Base-by-base conservation (phyloP, 768 basidiomycete species). In the Brasilioporus rufonigricans region DNA sequence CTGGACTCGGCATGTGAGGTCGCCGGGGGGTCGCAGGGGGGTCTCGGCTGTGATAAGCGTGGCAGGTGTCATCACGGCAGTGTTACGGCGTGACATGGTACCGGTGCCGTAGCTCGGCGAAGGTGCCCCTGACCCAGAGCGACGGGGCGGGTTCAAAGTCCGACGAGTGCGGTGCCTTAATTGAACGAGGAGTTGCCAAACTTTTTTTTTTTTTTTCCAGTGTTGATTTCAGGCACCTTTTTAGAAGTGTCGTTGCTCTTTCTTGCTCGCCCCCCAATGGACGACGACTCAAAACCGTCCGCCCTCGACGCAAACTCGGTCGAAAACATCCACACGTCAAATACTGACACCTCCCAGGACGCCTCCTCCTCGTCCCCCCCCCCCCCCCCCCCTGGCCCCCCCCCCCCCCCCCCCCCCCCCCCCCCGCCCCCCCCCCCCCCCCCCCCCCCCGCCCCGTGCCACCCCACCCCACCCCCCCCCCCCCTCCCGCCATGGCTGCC, bases 21-120 rank as follows among this genome's bases (percentile, higher is more conserved):
- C 52, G 38, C 24, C 40, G 53, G 61, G 63, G 57, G 64, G 62
- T 64, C 49, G 23, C 33, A n/a, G 63, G 56, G 65, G 66, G 65
- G 66, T 66, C 55, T 55, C 31, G 35, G 16, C 7, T 24, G 47
- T 53, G 64, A 57, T 65, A 56, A 51, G 60, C 51, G 53, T 40
- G 55, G 55, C 55, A 57, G 40, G 40, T 62, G 52, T 44, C 55
- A 63, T 26, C 10, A 43, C 50, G 56, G 60, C 61, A 55, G 53
- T 36, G 53, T 58, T 51, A 60, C 63, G 57, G 66, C 51, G 55
- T 64, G 61, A 54, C 58, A 56, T 61, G 57, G 53, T 48, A 50
- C 63, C 69, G 71, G 69, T 72, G 69, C 69, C 69, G 69, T 72
- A 60, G 68, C 52, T 65, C 68, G 70, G 68, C 68, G 66, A 60